Base-by-base conservation (phyloP, 805 yeast species). In the Candida cerambycidarum region DNA sequence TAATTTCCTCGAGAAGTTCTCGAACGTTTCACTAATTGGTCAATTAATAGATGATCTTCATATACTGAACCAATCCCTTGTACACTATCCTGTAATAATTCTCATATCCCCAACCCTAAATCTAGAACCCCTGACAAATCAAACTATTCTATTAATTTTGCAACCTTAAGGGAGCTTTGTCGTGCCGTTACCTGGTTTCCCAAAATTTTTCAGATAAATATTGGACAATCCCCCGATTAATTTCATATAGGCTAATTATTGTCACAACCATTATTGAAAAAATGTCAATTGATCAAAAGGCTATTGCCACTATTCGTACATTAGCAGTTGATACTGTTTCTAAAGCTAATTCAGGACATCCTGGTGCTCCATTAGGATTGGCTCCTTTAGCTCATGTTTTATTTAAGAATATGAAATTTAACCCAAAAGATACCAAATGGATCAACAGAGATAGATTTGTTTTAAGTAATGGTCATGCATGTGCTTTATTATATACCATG, bases 331-430 rank as follows among this genome's bases (percentile, higher is more conserved):
- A 92, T 66, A 82, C 86, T 52, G 95, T 88, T 49, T 76, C 83
- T 46, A 78, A 81, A 69, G 92, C 97, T 58, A 85, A 92, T 71
- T 85, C 96, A 47, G 99, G 99, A 54, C 99, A 92, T 74, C 99
- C 99, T 43, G 99, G 99, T 75, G 98, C 99, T 41, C 98, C 98
- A 59, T 82, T 92, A 80, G 98, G 98, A 51, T 75, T 92, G 70
- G 97, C 99, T 13, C 96, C 97, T 35, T 83, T 90, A 47, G 96
- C 97, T 50, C 97, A 92, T 69, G 83, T 82, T 44, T 66, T 92
- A 51, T 88, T 84, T 81, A 77, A 81, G 66, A 79, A 79, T 61
- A 76, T 90, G 85, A 83, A 72, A 57, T 80, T 87, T 76, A 89
- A 88, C 80, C 95, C 98, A 58, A 78, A 83, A 72, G 83, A 87